Base-by-base conservation (phyloP, 139 green algal species). In the Haematococcus lacustris region DNA sequence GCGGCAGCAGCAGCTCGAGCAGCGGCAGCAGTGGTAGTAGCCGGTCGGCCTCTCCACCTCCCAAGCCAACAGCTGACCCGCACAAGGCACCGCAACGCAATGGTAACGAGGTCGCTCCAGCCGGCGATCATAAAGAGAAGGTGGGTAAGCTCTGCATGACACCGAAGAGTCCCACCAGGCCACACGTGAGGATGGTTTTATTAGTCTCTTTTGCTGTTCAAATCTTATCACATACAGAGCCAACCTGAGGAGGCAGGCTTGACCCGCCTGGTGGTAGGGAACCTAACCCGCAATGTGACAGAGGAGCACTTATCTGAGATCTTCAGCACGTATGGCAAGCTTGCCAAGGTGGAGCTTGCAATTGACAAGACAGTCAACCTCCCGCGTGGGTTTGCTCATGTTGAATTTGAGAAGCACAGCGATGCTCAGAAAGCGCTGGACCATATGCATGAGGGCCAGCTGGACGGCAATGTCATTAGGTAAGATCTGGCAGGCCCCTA, bases 391-490 rank as follows among this genome's bases (percentile, higher is more conserved):
- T 97, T 91, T 82, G 91, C 87, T 0, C 86, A 91, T 63, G 83
- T 97, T n/a, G 90, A 92, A 75, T 96, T 78, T 69, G 79, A 83
- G 38, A 77, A 63, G 7, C 41, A 73, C 1, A 82, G 80, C 33
- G 84, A 87, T 39, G 91, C 91, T 28, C 83, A 93, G 68, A 87
- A 85, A 66, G 91, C 91, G 0, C 66, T 81, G n/a, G 77, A 89
- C n/a, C 82, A 90, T 80, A 94, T 97, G 91, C 80, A 96, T 62
- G 90, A 86, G 3, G 91, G 84, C 1, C 91, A 97, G 77, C 80
- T 97, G 3, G 91, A 97, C 74, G 91, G 91, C 25, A 91, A 87
- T 65, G 51, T 86, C 0, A 78, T 95, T 35, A 76, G 73, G 85
- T 88, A 57, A 64, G 23, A 64, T 30, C 23, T 23, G 53, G 21